Conservation (phyloP, 2,329 filamentous ascomycete species). For the Zymoseptoria brevis region DNA sequence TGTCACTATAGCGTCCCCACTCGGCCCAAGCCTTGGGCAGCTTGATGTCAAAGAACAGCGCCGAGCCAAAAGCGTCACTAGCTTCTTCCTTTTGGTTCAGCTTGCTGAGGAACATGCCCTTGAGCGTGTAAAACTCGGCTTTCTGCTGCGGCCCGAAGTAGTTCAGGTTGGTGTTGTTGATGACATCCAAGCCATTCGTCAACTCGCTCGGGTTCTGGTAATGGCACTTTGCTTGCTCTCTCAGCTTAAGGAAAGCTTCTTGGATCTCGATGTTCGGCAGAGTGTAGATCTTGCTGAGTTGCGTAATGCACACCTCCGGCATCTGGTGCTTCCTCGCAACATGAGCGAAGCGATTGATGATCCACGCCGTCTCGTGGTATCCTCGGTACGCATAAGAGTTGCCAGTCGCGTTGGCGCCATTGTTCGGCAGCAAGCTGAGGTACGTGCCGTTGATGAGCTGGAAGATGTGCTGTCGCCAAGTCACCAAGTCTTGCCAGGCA, state of each 20-base stretch:
- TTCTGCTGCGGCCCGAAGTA: slow-evolving; percentile 96
- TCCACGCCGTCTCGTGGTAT: slow-evolving; percentile 99
- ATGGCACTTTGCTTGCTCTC: slow-evolving; percentile 98
- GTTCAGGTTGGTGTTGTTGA: slow-evolving; percentile 98
- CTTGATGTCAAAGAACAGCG: slow-evolving; percentile 90
- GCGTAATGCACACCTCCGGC: slow-evolving; percentile 92
- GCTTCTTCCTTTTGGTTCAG: slow-evolving; percentile 84
- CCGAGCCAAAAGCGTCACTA: slow-evolving; percentile 88
- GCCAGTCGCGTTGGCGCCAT: slow-evolving; percentile 67
- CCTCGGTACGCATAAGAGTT: slow-evolving; percentile 94
- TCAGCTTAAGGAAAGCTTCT: slow-evolving; percentile 92
- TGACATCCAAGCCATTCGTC: slow-evolving; percentile 88
- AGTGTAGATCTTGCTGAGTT: slow-evolving; percentile 96
- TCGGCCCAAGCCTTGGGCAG: slow-evolving; percentile 97
- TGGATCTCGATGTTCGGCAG: slow-evolving; percentile 99
- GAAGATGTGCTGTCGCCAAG: slow-evolving; percentile 98
- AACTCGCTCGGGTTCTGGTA: slow-evolving; percentile 94
- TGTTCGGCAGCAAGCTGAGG: slow-evolving; percentile 72
- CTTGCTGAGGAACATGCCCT: slow-evolving; percentile 98
- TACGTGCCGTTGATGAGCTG: slow-evolving; percentile 94
- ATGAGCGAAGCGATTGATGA: slow-evolving; percentile 97
- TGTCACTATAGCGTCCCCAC: slow-evolving; percentile 97
- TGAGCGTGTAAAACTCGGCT: slow-evolving; percentile 97
- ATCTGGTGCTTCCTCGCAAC: slow-evolving; percentile 95
- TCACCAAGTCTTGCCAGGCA: slow-evolving; percentile 98